Conservation (phyloP, 2,329 filamentous ascomycete species). For the Tolypocladium paradoxum region DNA sequence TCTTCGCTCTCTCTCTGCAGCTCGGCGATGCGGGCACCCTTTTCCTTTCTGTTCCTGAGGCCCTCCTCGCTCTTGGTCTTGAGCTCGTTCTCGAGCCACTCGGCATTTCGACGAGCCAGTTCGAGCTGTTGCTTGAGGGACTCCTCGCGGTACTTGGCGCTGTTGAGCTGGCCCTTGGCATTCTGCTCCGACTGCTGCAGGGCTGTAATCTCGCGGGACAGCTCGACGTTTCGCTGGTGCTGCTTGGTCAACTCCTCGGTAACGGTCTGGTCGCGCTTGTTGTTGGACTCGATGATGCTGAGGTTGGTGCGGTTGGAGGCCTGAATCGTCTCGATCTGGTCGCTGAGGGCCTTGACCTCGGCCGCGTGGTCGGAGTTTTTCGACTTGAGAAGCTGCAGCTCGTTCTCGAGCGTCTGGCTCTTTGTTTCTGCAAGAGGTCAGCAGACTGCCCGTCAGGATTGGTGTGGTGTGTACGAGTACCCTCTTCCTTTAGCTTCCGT, state of each 20-base stretch:
- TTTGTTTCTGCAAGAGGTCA: conserved; percentile 51
- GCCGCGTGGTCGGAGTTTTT: conserved; percentile 64
- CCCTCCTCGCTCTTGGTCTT: conserved; percentile 83
- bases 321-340: conserved; percentile 78
- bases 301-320: conserved; percentile 86
- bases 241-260: conserved; percentile 79
- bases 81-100: conserved; percentile 86
- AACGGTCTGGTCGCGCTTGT: conserved; percentile 72
- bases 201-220: conserved; percentile 70
- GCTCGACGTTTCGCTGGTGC: conserved; percentile 76
- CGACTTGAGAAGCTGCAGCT: conserved; percentile 68
- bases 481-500: conserved; percentile 71
- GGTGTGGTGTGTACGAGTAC: conserved; percentile 32
- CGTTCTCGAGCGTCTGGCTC: conserved; percentile 65
- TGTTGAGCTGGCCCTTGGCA: conserved; percentile 68
- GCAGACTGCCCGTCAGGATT: neutral
- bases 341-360: conserved; percentile 65
- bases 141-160: conserved; percentile 83
- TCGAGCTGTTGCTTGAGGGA: conserved; percentile 84
- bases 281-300: conserved; percentile 81
- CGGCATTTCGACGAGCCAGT: conserved; percentile 76
- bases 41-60: conserved; percentile 87
- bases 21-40: conserved; percentile 78
- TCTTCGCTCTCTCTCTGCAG: conserved; percentile 86
- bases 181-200: conserved; percentile 78